Conservation (phyloP, 352 stramenopile genomes). For the Pythium utonaiense region DNA sequence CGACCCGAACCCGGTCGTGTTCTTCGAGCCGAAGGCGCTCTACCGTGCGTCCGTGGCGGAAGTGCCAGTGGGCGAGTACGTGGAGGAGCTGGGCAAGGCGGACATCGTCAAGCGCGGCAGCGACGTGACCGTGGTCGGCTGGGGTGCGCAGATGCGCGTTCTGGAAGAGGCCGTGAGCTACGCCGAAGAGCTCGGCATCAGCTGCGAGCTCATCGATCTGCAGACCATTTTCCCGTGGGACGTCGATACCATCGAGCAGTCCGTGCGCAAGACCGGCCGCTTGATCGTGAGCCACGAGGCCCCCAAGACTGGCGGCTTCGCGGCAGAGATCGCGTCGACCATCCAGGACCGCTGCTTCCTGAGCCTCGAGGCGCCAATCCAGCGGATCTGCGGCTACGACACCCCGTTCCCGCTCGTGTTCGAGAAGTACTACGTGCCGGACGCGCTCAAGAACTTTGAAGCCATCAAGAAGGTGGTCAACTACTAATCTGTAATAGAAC, state of each 20-base stretch:
- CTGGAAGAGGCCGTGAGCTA: conserved; percentile 82
- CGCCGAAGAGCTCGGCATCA: conserved; percentile 91
- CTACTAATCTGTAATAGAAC: conserved; percentile 46
- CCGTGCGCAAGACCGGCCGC: conserved; percentile 96
- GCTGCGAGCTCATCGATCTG: conserved; percentile 97
- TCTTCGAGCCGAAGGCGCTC: conserved; percentile 98
- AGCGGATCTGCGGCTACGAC: conserved; percentile 94
- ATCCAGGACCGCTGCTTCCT: conserved; percentile 95
- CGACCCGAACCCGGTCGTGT: conserved; percentile 96
- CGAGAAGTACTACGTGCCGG: conserved; percentile 95
- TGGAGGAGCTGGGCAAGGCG: conserved; percentile 91
- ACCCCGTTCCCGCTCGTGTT: conserved; percentile 97
- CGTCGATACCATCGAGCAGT: conserved; percentile 91
- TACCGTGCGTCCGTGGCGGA: conserved; percentile 96
- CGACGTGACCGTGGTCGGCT: conserved; percentile 96
- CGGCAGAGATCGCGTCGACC: conserved; percentile 93
- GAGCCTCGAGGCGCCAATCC: conserved; percentile 93
- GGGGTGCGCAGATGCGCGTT: conserved; percentile 90
- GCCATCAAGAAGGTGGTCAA: conserved; percentile 92
- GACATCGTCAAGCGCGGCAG: conserved; percentile 91
- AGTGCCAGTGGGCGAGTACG: conserved; percentile 94
- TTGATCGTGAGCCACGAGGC: conserved; percentile 97
- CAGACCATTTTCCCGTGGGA: conserved; percentile 98
- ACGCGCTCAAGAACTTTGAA: conserved; percentile 94
- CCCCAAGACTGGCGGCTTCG: conserved; percentile 93